Conservation (phyloP, 176 grass and related monocot species). For the Cenchrus purpureus region DNA sequence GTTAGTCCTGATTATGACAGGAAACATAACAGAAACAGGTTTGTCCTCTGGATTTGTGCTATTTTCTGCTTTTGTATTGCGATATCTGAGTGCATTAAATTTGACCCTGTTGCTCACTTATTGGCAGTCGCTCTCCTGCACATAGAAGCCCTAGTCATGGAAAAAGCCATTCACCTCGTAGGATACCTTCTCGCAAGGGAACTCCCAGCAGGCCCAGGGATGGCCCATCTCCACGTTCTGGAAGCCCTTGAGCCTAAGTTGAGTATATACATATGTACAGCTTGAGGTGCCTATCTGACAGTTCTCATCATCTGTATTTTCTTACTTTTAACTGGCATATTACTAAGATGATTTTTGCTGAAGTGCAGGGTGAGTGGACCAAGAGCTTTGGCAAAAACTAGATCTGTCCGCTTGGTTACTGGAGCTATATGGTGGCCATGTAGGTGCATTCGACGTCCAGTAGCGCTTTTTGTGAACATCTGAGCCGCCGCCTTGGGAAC, state of each 20-base stretch:
- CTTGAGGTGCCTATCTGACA: slow-evolving; percentile 22
- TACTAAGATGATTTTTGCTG: slow-evolving; percentile 9
- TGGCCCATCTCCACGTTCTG: slow-evolving; percentile 26
- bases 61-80: not conserved
- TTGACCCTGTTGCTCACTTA: slow-evolving; percentile 23
- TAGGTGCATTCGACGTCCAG: not conserved
- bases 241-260: slow-evolving; percentile 22
- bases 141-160: slow-evolving; percentile 49
- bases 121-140: slow-evolving; percentile 53
- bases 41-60: slow-evolving; percentile 1
- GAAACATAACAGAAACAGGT: slow-evolving; percentile 44
- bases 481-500: not conserved
- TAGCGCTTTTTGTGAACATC: slow-evolving; percentile 1
- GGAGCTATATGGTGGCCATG: not conserved
- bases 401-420: slow-evolving; percentile 14
- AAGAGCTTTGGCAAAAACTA: not conserved
- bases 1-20: slow-evolving; percentile 65
- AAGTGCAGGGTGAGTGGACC: slow-evolving; percentile 28
- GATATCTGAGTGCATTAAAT: not conserved
- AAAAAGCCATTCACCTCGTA: slow-evolving; percentile 50
- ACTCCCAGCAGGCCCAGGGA: slow-evolving; percentile 23
- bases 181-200: slow-evolving; percentile 38
- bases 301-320: slow-evolving; percentile 28
- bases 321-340: slow-evolving; percentile 17
- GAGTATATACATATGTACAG: not conserved